Evolutionary conservation across 163 green algal species (phyloP).

Genomic region (Prototheca wickerhamii): DNA sequence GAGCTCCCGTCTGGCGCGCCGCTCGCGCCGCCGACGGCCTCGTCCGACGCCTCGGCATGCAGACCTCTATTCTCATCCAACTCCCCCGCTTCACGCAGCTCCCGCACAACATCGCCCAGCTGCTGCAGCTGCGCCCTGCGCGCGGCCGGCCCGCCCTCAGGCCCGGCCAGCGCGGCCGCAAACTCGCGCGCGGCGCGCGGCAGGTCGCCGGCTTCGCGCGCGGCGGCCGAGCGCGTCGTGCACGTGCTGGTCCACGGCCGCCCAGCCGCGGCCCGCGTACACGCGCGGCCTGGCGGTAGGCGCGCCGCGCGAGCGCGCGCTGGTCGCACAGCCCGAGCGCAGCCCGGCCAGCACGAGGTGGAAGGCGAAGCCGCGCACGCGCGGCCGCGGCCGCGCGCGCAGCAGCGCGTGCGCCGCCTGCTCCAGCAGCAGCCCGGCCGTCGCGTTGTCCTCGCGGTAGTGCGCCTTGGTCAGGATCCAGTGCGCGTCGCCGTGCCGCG

Average conservation of each 20-base stretch:
- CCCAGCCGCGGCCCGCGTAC: constrained; percentile 64
- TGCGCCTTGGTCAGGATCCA: constrained; percentile 69
- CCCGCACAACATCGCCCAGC: neutral
- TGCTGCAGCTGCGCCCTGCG: neutral
- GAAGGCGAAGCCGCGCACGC: constrained; percentile 86
- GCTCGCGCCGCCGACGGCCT: too few species aligned
- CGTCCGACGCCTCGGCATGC: too few species aligned
- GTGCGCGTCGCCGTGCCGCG: constrained; percentile 42
- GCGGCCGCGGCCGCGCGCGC: constrained; percentile 33
- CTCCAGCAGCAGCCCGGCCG: constrained; percentile 83
- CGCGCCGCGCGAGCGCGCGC: constrained; percentile 54
- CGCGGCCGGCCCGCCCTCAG: neutral
- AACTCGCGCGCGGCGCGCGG: constrained; percentile 51
- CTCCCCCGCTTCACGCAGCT: too few species aligned
- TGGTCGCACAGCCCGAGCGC: constrained; percentile 67
- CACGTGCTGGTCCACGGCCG: constrained; percentile 83
- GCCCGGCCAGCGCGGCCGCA: constrained; percentile 50
- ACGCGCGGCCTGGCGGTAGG: constrained; percentile 56
- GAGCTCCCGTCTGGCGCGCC: too few species aligned
- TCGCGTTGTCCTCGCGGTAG: constrained; percentile 67
- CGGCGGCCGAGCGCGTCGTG: constrained; percentile 71
- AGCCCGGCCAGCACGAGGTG: constrained; percentile 86
- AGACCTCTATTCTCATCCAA: neutral
- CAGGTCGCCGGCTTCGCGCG: constrained; percentile 42
- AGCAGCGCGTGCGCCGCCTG: constrained; percentile 73